Evolutionary conservation across 2,329 filamentous ascomycete species (phyloP), one percentile per base, ranked within the genome.

Genomic region (Fusarium continuum): DNA sequence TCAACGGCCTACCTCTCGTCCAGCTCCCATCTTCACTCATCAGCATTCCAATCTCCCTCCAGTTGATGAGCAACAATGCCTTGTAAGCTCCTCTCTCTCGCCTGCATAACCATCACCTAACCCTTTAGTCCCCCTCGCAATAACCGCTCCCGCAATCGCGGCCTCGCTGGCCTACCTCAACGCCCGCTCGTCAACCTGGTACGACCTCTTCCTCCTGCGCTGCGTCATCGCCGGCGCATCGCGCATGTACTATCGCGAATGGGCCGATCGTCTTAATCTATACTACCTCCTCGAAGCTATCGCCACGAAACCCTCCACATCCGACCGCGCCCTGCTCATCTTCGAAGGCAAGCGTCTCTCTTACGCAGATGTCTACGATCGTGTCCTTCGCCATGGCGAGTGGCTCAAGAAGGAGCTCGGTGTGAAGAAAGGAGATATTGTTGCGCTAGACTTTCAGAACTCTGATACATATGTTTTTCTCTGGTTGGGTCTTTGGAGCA

Each of bases 371-470:
- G 82, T 85, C 3, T 95, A 96, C 75, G 84, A 92, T 49, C 83
- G 78, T 8, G 84, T 85, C 2, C 79, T 96, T 35, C 87, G 87
- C 56, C 91, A 93, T 71, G 92, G 91, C 23, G 81, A 84, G 48
- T 96, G 91, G 90, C 78, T 96, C 49, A 88, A 88, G 73, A 82
- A 83, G 2, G 82, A 78, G 9, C 83, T 88, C 47, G 81, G 82
- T 25, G 80, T 96, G 40, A 83, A 88, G 66, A 84, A 87, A 22
- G 86, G 85, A 38, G 91, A 96, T 47, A 86, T 96, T 28, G 89
- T 96, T 16, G 92, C 91, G 8, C 82, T 96, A 67, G 84, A 95
- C 74, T 91, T 91, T 66, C 88, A 90, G 76, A 97, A 96, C 73
- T 91, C 87, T 34, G 87, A 92, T n/a, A 83, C 84, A 4, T 94